Conservation (phyloP, 441 rosid species). For the Macaranga tanarius region DNA sequence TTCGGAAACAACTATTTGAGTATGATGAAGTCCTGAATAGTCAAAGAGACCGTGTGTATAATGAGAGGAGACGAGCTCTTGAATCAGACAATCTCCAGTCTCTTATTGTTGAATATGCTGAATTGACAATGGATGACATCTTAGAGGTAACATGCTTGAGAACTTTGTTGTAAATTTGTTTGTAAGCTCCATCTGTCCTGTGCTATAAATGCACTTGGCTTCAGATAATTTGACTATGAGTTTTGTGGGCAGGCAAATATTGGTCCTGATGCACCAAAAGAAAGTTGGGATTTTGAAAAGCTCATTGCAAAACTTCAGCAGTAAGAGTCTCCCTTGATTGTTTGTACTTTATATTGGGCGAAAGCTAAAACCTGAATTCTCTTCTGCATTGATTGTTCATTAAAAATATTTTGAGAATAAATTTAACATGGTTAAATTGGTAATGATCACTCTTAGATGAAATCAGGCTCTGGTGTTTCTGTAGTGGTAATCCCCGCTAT, state of each 20-base stretch:
- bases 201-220: background rate
- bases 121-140: conserved; percentile 95
- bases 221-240: conserved; percentile 19
- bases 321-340: conserved; percentile 44
- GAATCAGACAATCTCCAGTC: conserved; percentile 81
- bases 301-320: conserved; percentile 92
- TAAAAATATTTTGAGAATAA: background rate
- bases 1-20: conserved; percentile 89
- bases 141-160: conserved; percentile 59
- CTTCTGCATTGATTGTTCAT: background rate
- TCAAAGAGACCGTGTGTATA: conserved; percentile 95
- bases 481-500: background rate
- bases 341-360: conserved; percentile 15
- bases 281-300: conserved; percentile 92
- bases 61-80: conserved; percentile 97
- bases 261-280: conserved; percentile 65
- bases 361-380: conserved; percentile 10
- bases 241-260: conserved; percentile 78
- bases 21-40: conserved; percentile 95
- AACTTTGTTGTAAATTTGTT: conserved; percentile 14
- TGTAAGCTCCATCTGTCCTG: background rate
- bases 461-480: background rate
- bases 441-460: background rate
- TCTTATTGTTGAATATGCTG: conserved; percentile 92
- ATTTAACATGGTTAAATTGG: background rate